Evolutionary conservation across 2,329 filamentous ascomycete genomes (phyloP).

Genomic region (Microsporum audouinii): DNA sequence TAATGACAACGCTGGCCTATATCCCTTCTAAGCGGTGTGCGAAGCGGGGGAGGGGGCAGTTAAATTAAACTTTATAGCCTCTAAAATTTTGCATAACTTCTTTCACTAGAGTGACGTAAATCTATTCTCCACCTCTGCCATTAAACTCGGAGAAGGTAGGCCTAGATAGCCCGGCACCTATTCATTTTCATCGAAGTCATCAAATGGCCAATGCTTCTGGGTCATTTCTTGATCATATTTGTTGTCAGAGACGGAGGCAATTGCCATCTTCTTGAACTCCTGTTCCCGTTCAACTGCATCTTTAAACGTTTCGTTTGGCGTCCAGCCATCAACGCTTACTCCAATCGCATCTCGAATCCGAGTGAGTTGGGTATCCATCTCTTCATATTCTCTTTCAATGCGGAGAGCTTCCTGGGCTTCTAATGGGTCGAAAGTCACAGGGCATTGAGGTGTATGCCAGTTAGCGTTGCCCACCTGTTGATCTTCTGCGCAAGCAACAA

Average conservation of each 20-base stretch:
- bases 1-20: too few species aligned
- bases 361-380: background rate
- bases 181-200: conserved; percentile 8
- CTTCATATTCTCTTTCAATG: background rate
- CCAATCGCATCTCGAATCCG: background rate
- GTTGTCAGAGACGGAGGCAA: conserved; percentile 1
- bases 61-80: too few species aligned
- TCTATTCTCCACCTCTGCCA: too few species aligned
- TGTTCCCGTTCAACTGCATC: background rate
- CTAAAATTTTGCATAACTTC: too few species aligned
- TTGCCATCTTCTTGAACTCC: background rate
- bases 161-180: background rate
- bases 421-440: background rate
- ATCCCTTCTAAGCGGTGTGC: too few species aligned
- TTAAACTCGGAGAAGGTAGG: background rate
- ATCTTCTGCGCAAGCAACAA: background rate
- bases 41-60: too few species aligned
- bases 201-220: conserved; percentile 10
- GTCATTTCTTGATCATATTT: background rate
- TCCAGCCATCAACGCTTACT: background rate
- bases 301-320: background rate
- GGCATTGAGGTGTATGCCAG: background rate
- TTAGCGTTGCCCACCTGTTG: background rate
- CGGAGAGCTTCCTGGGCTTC: background rate
- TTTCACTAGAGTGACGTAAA: too few species aligned